Evolutionary conservation across 2,329 filamentous ascomycete genomes (phyloP), one percentile per base, ranked within the genome.

Genomic region (Teratosphaeria nubilosa): DNA sequence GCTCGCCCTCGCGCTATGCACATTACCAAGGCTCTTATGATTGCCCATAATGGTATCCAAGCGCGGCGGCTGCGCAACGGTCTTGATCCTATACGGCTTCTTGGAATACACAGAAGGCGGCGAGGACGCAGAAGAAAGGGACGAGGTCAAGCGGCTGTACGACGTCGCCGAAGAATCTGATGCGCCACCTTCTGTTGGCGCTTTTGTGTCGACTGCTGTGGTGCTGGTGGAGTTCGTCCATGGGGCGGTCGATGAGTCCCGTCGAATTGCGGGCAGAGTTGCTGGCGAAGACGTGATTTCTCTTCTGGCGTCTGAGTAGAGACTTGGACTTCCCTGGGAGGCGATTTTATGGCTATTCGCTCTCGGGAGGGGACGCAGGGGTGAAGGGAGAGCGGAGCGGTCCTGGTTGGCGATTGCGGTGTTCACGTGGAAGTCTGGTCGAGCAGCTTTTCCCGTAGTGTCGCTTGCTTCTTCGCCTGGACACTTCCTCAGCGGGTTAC

Each of bases 1-100:
- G 55, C 63, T 68, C 20, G 61, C 58, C 30, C 27, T 25, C 27
- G 41, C 16, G 51, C n/a, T 45, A 7, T 14, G 20, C n/a, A 13
- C 41, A 20, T 14, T 25, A 1, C 30, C 25, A 24, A 53, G 22
- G n/a, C n/a, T 48, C 41, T 16, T 20, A 10, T 48, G 41, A n/a
- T 20, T 20, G 16, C 41, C 41, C n/a, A 37, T 22, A 14, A 53
- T 34, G 14, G 27, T 51, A 34, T 56, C 37, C 25, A 56, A n/a
- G 3, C 55, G 37, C 50, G 56, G 56, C 20, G 27, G 50, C 51
- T 30, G 20, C 51, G 51, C 25, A 2, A 31, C 48, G 3, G 20
- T 41, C 20, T 53, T 34, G 16, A 55, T 16, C 9, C n/a, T 48
- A 7, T 22, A 48, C 41, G 9, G 9, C 41, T 20, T 48, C 41